phyloP scores from a whole-genome alignment of 169 alveolate species.

The Perkinsus olseni region DNA sequence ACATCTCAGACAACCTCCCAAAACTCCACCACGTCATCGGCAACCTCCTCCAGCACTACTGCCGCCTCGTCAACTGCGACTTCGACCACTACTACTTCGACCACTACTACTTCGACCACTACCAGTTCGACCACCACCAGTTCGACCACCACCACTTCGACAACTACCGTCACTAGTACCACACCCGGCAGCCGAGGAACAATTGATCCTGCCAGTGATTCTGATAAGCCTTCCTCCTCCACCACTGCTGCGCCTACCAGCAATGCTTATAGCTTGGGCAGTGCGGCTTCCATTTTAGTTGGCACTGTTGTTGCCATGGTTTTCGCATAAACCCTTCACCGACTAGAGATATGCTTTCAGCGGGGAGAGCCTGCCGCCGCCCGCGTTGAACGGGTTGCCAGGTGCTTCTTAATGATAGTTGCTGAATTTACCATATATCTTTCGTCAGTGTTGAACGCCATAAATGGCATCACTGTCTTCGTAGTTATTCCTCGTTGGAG shows the following conservation, averaged over 20 bases:
- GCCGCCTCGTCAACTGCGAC: neutral
- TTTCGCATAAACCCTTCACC: neutral
- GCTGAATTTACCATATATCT: too few relatives aligned
- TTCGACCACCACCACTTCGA: slow-evolving; percentile 7
- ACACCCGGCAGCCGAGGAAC: slow-evolving; percentile 4
- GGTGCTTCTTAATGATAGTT: too few relatives aligned
- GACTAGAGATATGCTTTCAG: too few relatives aligned
- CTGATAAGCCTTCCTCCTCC: neutral
- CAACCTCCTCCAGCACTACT: slow-evolving; percentile 9
- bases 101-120: slow-evolving; percentile 17
- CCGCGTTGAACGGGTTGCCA: too few relatives aligned
- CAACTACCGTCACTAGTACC: neutral
- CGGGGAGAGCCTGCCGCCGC: neutral
- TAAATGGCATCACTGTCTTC: too few relatives aligned
- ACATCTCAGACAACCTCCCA: slow-evolving; percentile 16
- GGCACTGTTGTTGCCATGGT: neutral
- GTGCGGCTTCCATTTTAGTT: neutral
- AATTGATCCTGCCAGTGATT: neutral
- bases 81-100: neutral
- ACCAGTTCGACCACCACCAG: slow-evolving; percentile 7
- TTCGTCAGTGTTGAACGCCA: too few relatives aligned
- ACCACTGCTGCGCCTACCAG: neutral
- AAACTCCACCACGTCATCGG: neutral
- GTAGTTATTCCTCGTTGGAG: too few relatives aligned
- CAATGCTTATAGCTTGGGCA: neutral